Base-by-base conservation (phyloP, 768 basidiomycete genomes). In the Leccinum boreale region DNA sequence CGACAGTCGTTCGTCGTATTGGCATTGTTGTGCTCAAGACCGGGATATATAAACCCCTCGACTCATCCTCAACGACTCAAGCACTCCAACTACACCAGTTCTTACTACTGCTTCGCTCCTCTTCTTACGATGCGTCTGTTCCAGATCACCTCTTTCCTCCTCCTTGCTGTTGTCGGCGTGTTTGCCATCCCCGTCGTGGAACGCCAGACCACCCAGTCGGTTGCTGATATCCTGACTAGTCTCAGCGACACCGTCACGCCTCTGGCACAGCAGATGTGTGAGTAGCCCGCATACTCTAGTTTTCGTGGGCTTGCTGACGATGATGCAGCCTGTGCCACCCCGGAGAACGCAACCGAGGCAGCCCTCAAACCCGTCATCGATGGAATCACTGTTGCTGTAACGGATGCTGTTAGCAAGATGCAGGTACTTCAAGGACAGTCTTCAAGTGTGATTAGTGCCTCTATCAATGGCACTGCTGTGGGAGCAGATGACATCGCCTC, bases 21-120 rank as follows among this genome's bases (percentile, higher is more conserved):
- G 21, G 11, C 0, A 15, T 55, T 19, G 44, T 15, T 19, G 17
- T 44, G 23, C 44, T 47, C 23, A 35, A 4, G n/a, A 24, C 14
- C 21, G 11, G 54, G 53, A 44, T 64, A 63, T 57, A 57, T 57
- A 59, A 64, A 56, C 44, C 57, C 42, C 12, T 6, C 31, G 17
- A 23, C 19, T 31, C 19, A 21, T 29, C 46, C 23, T 11, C 33
- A 45, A 46, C 19, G 2, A 19, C 56, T n/a, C 61, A 60, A 63
- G 53, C 48, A 63, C 58, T 59, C 47, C 17, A 52, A 45, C 3
- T 8, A 35, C 36, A 39, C 61, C 47, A 56, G 52, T 60, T 52
- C 52, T 53, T 46, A 36, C 46, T 21, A 46, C 44, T 9, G 8
- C 36, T 4, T 56, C 50, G 3, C 19, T 33, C 23, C 19, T 14